Evolutionary conservation across 306 rosid species (phyloP).

Genomic region (Vigna reflexopilosa): DNA sequence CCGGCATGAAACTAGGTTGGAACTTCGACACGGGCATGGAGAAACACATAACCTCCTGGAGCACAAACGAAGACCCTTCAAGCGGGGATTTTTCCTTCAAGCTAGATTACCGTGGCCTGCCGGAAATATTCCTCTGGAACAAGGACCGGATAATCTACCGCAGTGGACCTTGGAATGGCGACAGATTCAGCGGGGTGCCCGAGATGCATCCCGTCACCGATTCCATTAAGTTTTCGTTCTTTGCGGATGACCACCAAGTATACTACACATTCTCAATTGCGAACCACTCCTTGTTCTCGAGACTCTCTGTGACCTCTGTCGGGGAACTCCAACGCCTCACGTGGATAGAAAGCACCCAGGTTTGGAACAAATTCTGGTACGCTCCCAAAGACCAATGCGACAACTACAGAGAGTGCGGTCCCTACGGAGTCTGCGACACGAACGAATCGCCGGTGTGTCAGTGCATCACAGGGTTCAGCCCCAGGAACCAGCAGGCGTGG

Average conservation of each 20-base stretch:
- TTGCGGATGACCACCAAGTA: slow-evolving; percentile 44
- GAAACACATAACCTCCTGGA: slow-evolving; percentile 65
- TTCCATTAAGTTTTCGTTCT: slow-evolving; percentile 53
- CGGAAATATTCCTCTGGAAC: slow-evolving; percentile 62
- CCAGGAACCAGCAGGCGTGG: slow-evolving; percentile 68
- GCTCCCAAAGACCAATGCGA: slow-evolving; percentile 82
- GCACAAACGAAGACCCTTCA: slow-evolving; percentile 58
- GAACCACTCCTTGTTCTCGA: slow-evolving; percentile 43
- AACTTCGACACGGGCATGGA: slow-evolving; percentile 51
- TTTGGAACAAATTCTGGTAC: slow-evolving; percentile 69
- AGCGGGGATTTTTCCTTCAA: slow-evolving; percentile 65
- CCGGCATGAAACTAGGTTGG: slow-evolving; percentile 79
- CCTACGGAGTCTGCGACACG: slow-evolving; percentile 70
- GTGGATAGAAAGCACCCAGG: slow-evolving; percentile 52
- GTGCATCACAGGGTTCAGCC: slow-evolving; percentile 65
- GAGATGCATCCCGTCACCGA: slow-evolving; percentile 60
- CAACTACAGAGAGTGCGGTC: slow-evolving; percentile 62
- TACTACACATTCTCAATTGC: slow-evolving; percentile 59
- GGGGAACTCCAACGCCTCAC: slow-evolving; percentile 59
- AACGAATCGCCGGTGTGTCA: slow-evolving; percentile 71
- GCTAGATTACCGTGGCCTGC: slow-evolving; percentile 66
- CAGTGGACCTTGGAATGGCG: slow-evolving; percentile 91
- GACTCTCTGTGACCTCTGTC: slow-evolving; percentile 48
- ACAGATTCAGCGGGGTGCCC: slow-evolving; percentile 78
- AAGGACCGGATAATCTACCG: slow-evolving; percentile 44